Base-by-base conservation (phyloP, 306 rosid species). In the Lathyrus tuberosus region DNA sequence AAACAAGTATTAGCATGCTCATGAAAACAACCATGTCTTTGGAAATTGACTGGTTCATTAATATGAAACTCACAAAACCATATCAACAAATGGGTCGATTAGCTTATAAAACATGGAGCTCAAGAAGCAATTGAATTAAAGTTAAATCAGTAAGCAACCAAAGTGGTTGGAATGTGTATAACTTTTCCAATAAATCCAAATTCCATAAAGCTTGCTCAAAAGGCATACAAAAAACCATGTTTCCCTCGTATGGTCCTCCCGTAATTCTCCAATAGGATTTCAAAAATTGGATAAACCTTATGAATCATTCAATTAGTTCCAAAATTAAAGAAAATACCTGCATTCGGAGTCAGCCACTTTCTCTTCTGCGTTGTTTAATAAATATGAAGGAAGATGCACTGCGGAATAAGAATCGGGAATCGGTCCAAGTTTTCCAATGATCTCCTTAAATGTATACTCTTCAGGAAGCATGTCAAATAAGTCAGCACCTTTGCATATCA, bases 391-490 rank as follows among this genome's bases (percentile, higher is more conserved):
- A 64, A 92, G 95, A 81, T 92, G 90, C 44, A 92, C 98, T 0
- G 95, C 98, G 3, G 98, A 92, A 79, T 81, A 88, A 12, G 98
- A 92, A 64, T 78, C 89, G 16, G 96, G 97, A 70, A 92, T 87
- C 9, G 91, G 87, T n/a, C 96, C 96, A 78, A 92, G 67, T 83
- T 92, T 92, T 42, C 95, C 97, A 26, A 92, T 92, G 15, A 92
- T 89, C 75, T 89, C 96, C 85, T 67, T 84, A 43, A 89, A 92
- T 28, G 98, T 86, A 65, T 92, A 89, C 78, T 92, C 96, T 79
- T 92, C 98, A 0, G 98, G 98, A 44, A 92, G 78, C 98, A 92
- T 92, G 86, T 92, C 98, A 7, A 92, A 92, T 48, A 92, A 86
- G 78, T 92, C 84, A 28, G 75, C 70, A 5, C 97, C 97, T 80